A percentile compares a stretch with the other conserved stretches of the same genome.
Conservation (phyloP, 768 basidiomycete species). For the Suillus weaverae region DNA sequence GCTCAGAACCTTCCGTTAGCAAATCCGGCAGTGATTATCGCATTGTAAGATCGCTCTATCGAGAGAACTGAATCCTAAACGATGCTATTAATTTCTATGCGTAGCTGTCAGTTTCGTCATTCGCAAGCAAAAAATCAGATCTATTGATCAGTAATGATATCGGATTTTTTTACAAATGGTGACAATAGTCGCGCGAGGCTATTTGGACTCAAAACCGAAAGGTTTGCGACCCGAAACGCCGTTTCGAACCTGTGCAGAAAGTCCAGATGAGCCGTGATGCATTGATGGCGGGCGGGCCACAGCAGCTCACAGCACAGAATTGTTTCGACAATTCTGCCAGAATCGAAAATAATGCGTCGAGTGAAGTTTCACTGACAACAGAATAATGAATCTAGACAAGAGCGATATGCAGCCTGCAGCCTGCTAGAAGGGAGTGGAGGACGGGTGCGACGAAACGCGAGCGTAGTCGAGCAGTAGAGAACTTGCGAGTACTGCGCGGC, state of each 20-base stretch:
- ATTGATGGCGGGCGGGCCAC: not conserved
- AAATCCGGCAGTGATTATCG: not conserved
- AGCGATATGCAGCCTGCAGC: not conserved
- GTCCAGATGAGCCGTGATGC: not conserved
- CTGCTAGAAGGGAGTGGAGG: not conserved
- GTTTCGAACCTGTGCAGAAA: not conserved
- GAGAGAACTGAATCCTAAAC: not conserved
- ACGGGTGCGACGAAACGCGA: not conserved
- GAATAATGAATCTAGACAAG: too few relatives aligned
- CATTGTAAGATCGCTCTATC: not conserved
- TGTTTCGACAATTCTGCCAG: not conserved
- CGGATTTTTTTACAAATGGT: not conserved
- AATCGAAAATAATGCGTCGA: not conserved
- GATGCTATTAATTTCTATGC: not conserved
- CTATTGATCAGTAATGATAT: not conserved
- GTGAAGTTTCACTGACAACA: not conserved
- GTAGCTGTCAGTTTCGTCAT: not conserved
- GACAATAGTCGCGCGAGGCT: not conserved
- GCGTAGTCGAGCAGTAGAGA: not conserved
- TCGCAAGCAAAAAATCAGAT: not conserved
- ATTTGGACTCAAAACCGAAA: not conserved
- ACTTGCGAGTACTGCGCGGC: not conserved
- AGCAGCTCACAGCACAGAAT: not conserved
- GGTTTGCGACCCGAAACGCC: not conserved
- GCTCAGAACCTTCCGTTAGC: not conserved